These are phyloP conservation scores for Neofusicoccum sp. DNA, from an alignment of 2,329 filamentous ascomycete genomes.

Conservation along the genomic window DNA sequence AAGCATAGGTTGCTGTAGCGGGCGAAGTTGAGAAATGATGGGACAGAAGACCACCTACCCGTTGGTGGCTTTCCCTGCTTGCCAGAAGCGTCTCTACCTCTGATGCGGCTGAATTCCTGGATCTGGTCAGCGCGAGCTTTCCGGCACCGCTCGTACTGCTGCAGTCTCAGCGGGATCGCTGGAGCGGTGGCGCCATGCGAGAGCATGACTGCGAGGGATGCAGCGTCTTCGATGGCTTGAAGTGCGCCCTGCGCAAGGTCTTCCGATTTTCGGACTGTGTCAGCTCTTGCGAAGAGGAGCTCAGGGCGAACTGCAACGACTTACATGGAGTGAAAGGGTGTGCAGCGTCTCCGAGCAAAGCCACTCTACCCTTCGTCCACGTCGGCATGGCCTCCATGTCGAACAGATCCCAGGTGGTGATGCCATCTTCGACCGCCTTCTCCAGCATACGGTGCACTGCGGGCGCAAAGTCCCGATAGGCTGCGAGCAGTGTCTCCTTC, in stretches of 20 bases:
- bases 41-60: too few relatives aligned
- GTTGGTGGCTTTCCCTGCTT: too few relatives aligned
- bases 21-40: too few relatives aligned
- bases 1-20: too few relatives aligned
- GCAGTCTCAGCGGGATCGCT: slow-evolving; percentile 46
- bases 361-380: slow-evolving; percentile 56
- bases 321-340: slow-evolving; percentile 66
- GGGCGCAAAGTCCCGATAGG: not conserved
- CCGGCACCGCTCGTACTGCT: slow-evolving; percentile 59
- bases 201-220: slow-evolving; percentile 54
- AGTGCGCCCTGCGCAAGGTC: slow-evolving; percentile 62
- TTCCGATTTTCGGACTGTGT: too few relatives aligned
- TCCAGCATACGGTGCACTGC: slow-evolving; percentile 38
- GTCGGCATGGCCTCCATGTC: slow-evolving; percentile 58
- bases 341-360: slow-evolving; percentile 64
- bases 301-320: too few relatives aligned
- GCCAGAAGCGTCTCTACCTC: too few relatives aligned
- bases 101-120: slow-evolving; percentile 56
- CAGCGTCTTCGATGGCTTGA: slow-evolving; percentile 66
- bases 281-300: too few relatives aligned
- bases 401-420: slow-evolving; percentile 38
- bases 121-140: slow-evolving; percentile 57
- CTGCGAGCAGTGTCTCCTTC: too few relatives aligned
- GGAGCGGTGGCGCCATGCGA: not conserved
- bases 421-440: slow-evolving; percentile 35